Conservation (phyloP, 768 basidiomycete genomes). For the Lactifluus piperatus region DNA sequence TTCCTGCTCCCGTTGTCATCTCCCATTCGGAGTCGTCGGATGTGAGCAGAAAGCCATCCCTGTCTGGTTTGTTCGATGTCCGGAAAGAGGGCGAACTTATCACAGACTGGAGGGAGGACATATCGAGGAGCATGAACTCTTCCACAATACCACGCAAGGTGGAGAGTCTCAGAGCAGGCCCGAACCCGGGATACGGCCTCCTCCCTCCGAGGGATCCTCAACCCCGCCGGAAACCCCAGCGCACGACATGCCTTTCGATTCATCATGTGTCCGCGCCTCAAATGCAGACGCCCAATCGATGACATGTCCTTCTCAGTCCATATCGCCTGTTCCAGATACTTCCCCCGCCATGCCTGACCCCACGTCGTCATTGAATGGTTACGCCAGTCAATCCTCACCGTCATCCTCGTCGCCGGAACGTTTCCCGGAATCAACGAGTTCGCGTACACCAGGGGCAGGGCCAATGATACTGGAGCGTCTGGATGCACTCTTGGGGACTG, state of each 20-base stretch:
- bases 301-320: slow-evolving; percentile 28
- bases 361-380: slow-evolving; percentile 66
- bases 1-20: slow-evolving; percentile 27
- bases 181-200: slow-evolving; percentile 18
- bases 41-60: slow-evolving; percentile 51
- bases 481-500: slow-evolving; percentile 59
- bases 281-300: slow-evolving; percentile 22
- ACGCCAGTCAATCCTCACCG: slow-evolving; percentile 59
- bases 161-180: slow-evolving; percentile 23
- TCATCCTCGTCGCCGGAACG: slow-evolving; percentile 66
- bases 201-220: slow-evolving; percentile 5
- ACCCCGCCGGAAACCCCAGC: slow-evolving; percentile 14
- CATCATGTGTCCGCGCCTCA: slow-evolving; percentile 3
- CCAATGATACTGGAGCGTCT: slow-evolving; percentile 56
- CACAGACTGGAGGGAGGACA: slow-evolving; percentile 68
- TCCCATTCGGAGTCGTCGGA: slow-evolving; percentile 30
- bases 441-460: slow-evolving; percentile 37
- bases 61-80: slow-evolving; percentile 53
- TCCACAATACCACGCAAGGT: slow-evolving; percentile 32
- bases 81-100: slow-evolving; percentile 49
- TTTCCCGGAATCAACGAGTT: slow-evolving; percentile 35
- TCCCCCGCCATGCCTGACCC: slow-evolving; percentile 69
- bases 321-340: slow-evolving; percentile 39
- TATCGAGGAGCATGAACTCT: slow-evolving; percentile 39
- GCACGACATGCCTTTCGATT: not conserved